Conservation (phyloP, 2,329 filamentous ascomycete species). For the Talaromyces sp. region DNA sequence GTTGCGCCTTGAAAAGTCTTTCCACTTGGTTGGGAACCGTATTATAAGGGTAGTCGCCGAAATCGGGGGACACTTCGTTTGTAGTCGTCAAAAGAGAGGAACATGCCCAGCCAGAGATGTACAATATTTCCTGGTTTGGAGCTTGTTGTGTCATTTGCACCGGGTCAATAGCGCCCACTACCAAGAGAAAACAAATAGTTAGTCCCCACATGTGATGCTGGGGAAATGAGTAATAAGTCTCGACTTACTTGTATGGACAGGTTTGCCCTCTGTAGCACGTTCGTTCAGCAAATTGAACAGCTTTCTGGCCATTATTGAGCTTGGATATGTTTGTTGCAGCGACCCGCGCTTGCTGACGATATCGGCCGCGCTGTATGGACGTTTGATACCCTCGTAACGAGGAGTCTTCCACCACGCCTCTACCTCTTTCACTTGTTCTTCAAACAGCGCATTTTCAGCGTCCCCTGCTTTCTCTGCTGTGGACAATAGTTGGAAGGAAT, state of each 20-base stretch:
- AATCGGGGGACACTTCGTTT: slow-evolving; percentile 96
- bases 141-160: slow-evolving; percentile 99
- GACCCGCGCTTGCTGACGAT: slow-evolving; percentile 90
- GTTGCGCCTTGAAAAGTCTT: slow-evolving; percentile 90
- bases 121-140: slow-evolving; percentile 89
- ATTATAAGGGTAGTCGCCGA: slow-evolving; percentile 98
- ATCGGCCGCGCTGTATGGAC: slow-evolving; percentile 84
- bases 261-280: slow-evolving; percentile 70
- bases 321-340: slow-evolving; percentile 80
- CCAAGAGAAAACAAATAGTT: slow-evolving; percentile 11
- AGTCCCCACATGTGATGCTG: neutral
- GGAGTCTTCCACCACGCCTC: slow-evolving; percentile 85
- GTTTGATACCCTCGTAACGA: slow-evolving; percentile 81
- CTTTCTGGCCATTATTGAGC: slow-evolving; percentile 91
- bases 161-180: slow-evolving; percentile 98
- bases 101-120: slow-evolving; percentile 96
- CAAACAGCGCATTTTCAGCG: slow-evolving; percentile 79
- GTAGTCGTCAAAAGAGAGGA: slow-evolving; percentile 87
- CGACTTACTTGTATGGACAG: slow-evolving; percentile 79
- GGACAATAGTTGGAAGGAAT: slow-evolving; percentile 79
- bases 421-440: slow-evolving; percentile 77
- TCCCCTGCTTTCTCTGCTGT: slow-evolving; percentile 70
- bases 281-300: slow-evolving; percentile 84
- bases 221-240: neutral
- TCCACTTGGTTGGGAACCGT: slow-evolving; percentile 98